These are phyloP conservation scores for Alternaria viburni DNA, from an alignment of 2,329 filamentous ascomycete genomes.

Conservation along the genomic window DNA sequence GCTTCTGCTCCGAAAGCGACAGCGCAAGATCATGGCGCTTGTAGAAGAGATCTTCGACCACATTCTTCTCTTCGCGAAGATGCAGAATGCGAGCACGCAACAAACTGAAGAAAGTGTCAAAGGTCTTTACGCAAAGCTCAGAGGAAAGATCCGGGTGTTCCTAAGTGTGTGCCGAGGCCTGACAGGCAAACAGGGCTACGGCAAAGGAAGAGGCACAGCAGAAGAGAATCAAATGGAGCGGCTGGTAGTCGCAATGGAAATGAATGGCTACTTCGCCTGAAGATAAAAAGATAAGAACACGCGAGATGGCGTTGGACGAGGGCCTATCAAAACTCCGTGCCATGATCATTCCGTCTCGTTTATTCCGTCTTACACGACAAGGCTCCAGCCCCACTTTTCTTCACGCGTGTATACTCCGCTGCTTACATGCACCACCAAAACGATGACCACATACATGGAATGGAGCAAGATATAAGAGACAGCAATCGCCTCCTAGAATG, in stretches of 20 bases:
- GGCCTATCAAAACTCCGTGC: not conserved
- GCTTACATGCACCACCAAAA: not conserved
- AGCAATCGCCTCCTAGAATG: not conserved
- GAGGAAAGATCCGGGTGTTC: slow-evolving; percentile 76
- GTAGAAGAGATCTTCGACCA: slow-evolving; percentile 77
- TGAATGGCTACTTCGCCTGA: slow-evolving; percentile 68
- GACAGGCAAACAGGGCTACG: slow-evolving; percentile 64
- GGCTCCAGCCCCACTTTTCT: not conserved
- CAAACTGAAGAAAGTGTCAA: slow-evolving; percentile 39
- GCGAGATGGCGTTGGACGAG: too few relatives aligned
- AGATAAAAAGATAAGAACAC: too few relatives aligned
- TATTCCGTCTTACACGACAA: not conserved
- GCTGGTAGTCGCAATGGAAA: slow-evolving; percentile 72
- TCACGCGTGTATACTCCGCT: not conserved
- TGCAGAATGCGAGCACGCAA: slow-evolving; percentile 28
- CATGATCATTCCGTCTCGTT: not conserved
- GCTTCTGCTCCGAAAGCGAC: slow-evolving; percentile 75
- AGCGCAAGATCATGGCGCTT: slow-evolving; percentile 73
- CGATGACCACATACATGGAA: not conserved
- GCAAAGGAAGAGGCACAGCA: slow-evolving; percentile 43
- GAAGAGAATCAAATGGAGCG: slow-evolving; percentile 69
- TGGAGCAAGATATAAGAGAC: not conserved
- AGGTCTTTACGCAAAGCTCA: slow-evolving; percentile 69
- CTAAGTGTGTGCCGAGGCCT: slow-evolving; percentile 73
- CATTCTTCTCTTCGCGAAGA: slow-evolving; percentile 69